Evolutionary conservation across 306 rosid genomes (phyloP), one percentile per base, ranked within the genome.

Genomic region (Cyamopsis tetragonoloba): DNA sequence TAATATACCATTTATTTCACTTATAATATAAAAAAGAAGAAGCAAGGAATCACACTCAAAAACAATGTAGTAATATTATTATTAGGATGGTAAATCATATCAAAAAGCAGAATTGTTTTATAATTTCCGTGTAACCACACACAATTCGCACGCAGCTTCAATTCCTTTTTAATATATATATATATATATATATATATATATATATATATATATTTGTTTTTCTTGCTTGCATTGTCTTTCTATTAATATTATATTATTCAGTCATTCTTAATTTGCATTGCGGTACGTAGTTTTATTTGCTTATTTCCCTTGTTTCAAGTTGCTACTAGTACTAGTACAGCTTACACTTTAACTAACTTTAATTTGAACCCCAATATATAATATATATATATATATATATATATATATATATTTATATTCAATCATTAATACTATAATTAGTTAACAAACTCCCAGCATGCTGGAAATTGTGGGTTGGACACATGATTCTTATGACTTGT

Each of bases 91-190:
- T 12, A 23, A 47, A 66, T 66, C 35, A 32, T 66, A 54, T 10
- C 0, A 54, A 23, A 14, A 13, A 31, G 62, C 15, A 54, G 17
- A 12, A 24, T 17, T 14, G 31, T 42, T 11, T n/a, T n/a, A n/a
- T n/a, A n/a, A n/a, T n/a, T n/a, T n/a, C n/a, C n/a, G n/a, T 92
- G 87, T 86, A 85, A 84, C 95, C 83, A 79, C 84, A 81, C 68
- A 77, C 4, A 78, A 67, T 68, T 81, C 78, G 61, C 69, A 13
- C 26, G 30, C 34, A 18, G 26, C 34, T 55, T 22, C 23, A 18
- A 7, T 20, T 44, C 15, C 49, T 30, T 35, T 53, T 24, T 11
- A 64, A 43, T 34, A n/a, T n/a, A n/a, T n/a, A n/a, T n/a, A n/a
- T n/a, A n/a, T n/a, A n/a, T n/a, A n/a, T n/a, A n/a, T n/a, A n/a